phyloP scores from a whole-genome alignment of 352 stramenopile genomes.

The Globisporangium paroecandrum region DNA sequence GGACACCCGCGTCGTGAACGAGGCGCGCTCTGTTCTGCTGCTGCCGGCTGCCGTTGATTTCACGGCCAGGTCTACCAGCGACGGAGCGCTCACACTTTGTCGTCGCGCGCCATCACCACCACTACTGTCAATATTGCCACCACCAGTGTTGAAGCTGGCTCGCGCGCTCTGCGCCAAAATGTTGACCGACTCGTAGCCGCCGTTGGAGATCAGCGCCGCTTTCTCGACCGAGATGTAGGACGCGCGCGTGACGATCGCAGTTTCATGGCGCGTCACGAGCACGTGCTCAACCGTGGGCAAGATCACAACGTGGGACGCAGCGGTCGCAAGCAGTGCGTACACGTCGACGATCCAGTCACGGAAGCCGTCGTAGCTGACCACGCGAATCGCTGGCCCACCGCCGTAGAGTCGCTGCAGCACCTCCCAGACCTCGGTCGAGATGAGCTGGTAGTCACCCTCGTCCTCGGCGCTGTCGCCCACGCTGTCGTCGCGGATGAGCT shows the following conservation, averaged over 20 bases:
- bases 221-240: conserved; percentile 17
- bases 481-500: conserved; percentile 29
- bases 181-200: conserved; percentile 12
- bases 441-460: conserved; percentile 51
- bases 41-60: neutral
- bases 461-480: conserved; percentile 16
- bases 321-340: conserved; percentile 20
- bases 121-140: neutral
- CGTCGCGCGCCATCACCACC: neutral
- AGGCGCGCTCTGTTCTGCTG: conserved; percentile 3
- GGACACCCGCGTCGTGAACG: conserved; percentile 5
- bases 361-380: conserved; percentile 23
- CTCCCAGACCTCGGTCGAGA: conserved; percentile 68
- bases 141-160: neutral
- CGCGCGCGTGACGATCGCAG: conserved; percentile 18
- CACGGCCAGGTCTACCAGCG: neutral
- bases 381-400: conserved; percentile 48
- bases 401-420: conserved; percentile 69
- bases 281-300: conserved; percentile 40
- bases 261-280: conserved; percentile 43
- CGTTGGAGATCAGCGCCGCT: conserved; percentile 14
- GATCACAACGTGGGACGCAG: conserved; percentile 21
- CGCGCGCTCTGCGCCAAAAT: conserved; percentile 11
- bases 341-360: conserved; percentile 47
- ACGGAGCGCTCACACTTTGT: neutral